Percentiles rank a stretch among this genome's conserved stretches.
Evolutionary conservation across 768 basidiomycete species (phyloP).

Genomic region (Agrocybe praecox): DNA sequence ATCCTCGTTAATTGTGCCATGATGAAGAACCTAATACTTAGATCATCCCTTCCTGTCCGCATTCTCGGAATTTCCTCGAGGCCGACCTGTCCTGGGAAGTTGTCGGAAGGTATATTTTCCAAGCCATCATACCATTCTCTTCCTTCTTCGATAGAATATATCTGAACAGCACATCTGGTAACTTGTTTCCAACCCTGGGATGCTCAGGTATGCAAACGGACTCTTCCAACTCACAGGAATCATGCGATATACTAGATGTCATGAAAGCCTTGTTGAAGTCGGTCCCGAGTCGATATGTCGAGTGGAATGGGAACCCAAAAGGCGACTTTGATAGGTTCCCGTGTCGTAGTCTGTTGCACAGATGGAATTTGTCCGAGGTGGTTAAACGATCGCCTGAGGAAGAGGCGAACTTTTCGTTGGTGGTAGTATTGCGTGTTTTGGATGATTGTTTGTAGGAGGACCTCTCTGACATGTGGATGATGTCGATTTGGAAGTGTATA

Average conservation of each 20-base stretch:
- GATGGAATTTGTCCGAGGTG: conserved; percentile 22
- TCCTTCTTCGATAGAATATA: conserved; percentile 17
- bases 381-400: too few species aligned
- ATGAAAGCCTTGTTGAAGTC: conserved; percentile 15
- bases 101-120: conserved; percentile 31
- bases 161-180: conserved; percentile 25
- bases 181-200: conserved; percentile 16
- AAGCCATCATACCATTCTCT: conserved; percentile 22
- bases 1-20: too few species aligned
- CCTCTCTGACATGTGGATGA: too few species aligned
- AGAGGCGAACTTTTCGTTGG: too few species aligned
- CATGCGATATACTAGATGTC: conserved; percentile 30
- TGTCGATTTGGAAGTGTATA: too few species aligned
- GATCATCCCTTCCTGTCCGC: conserved; percentile 14
- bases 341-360: conserved; percentile 32
- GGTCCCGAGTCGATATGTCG: conserved; percentile 3
- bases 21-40: conserved; percentile 24
- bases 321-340: conserved; percentile 32
- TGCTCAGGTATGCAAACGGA: conserved; percentile 21
- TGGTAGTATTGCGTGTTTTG: too few species aligned
- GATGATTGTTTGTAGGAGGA: too few species aligned
- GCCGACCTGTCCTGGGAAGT: conserved; percentile 20
- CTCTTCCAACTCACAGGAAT: conserved; percentile 38
- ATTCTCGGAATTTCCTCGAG: background rate
- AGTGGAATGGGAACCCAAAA: conserved; percentile 39